Percentiles rank a stretch among this genome's conserved stretches.
phyloP scores from a whole-genome alignment of 2,329 filamentous ascomycete species.

The Fonsecaea nubica region DNA sequence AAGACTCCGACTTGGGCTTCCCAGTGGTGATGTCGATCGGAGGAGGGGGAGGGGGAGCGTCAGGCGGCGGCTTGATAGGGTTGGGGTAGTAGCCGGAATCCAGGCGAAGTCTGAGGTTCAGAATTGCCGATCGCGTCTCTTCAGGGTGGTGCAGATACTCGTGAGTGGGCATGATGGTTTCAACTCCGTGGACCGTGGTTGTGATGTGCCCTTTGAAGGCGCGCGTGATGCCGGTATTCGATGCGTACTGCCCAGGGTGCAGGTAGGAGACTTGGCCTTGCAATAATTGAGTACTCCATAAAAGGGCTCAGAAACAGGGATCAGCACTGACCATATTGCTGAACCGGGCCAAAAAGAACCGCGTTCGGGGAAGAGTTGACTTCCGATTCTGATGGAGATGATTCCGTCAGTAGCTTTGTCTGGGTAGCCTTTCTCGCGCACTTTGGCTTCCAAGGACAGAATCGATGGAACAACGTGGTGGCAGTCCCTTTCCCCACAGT shows the following conservation, averaged over 20 bases:
- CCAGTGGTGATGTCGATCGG: conserved; percentile 15
- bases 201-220: conserved; percentile 20
- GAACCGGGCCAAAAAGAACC: conserved; percentile 16
- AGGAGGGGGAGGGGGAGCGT: conserved; percentile 20
- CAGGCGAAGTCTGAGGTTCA: conserved; percentile 12
- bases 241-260: not conserved
- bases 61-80: conserved; percentile 7
- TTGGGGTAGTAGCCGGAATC: conserved; percentile 10
- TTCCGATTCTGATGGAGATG: conserved; percentile 14
- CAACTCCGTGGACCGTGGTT: conserved; percentile 23
- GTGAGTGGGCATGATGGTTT: conserved; percentile 26
- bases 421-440: not conserved
- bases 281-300: conserved; percentile 5
- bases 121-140: conserved; percentile 18
- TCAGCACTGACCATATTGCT: conserved; percentile 15
- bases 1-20: conserved; percentile 4
- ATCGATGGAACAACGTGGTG: conserved; percentile 13
- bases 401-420: conserved; percentile 12
- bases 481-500: conserved; percentile 8
- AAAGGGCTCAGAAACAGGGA: not conserved
- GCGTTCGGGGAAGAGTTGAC: not conserved
- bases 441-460: not conserved
- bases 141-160: conserved; percentile 20
- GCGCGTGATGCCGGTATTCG: conserved; percentile 13
- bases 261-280: conserved; percentile 14